Evolutionary conservation across 2,329 filamentous ascomycete species (phyloP).

Genomic region (Penicillium sp.): DNA sequence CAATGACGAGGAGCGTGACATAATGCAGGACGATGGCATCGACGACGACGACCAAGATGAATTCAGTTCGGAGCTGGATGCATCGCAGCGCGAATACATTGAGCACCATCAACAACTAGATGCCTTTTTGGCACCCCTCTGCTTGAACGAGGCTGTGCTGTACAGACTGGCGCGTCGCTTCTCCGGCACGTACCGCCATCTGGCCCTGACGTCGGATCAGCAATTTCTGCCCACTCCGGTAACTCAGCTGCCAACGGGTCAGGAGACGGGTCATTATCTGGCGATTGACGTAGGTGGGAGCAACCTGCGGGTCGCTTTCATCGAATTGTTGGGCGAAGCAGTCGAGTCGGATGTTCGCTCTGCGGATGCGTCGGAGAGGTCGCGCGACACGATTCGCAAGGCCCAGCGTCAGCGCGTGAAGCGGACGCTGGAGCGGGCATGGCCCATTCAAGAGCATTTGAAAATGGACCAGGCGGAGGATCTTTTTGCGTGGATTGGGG

Average conservation of each 20-base stretch:
- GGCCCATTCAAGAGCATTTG: conserved; percentile 55
- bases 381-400: conserved; percentile 45
- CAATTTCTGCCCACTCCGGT: conserved; percentile 50
- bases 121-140: conserved; percentile 42
- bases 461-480: conserved; percentile 67
- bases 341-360: conserved; percentile 36
- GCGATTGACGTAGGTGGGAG: conserved; percentile 58
- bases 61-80: conserved; percentile 28
- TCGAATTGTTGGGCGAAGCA: conserved; percentile 50
- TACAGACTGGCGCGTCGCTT: conserved; percentile 48
- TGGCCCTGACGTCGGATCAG: conserved; percentile 46
- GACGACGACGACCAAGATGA: conserved; percentile 39
- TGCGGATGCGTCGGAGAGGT: conserved; percentile 37
- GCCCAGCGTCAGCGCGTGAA: conserved; percentile 48
- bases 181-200: conserved; percentile 44
- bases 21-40: conserved; percentile 29
- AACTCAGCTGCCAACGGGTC: conserved; percentile 48
- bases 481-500: conserved; percentile 77
- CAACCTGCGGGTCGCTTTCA: conserved; percentile 56
- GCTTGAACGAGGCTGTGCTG: conserved; percentile 42
- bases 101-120: conserved; percentile 38
- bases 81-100: conserved; percentile 28
- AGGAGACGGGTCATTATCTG: conserved; percentile 54
- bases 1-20: conserved; percentile 30
- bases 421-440: conserved; percentile 50